Conservation (phyloP, 73 alveolate genomes). For the Symbiodinium pilosum region DNA sequence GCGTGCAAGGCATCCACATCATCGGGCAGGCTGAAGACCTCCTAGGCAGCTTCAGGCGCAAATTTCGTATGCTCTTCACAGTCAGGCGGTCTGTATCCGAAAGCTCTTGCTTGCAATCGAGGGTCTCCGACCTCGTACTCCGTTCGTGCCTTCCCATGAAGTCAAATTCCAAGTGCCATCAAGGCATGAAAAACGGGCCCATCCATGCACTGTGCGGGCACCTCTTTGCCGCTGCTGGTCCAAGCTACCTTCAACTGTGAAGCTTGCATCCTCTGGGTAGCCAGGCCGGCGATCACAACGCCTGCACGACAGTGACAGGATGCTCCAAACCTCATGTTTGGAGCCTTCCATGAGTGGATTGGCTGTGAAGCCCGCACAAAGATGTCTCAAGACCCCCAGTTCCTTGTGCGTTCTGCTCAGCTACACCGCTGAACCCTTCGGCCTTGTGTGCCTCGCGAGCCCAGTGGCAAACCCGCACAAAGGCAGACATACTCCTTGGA, state of each 20-base stretch:
- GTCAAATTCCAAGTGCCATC: neutral
- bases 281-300: neutral
- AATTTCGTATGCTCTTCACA: neutral
- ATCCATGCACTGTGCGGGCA: too few species aligned
- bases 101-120: neutral
- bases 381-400: too few species aligned
- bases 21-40: neutral
- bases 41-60: neutral
- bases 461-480: neutral
- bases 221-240: slow-evolving; percentile 26
- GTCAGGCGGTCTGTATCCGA: neutral
- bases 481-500: neutral
- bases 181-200: too few species aligned
- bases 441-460: neutral
- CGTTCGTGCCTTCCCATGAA: neutral
- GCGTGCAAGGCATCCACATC: neutral
- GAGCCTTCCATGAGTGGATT: too few species aligned
- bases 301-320: neutral
- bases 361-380: too few species aligned
- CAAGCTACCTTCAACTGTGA: neutral
- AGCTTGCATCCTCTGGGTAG: neutral
- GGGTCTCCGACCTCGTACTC: slow-evolving; percentile 7
- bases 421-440: too few species aligned
- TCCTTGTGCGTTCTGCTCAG: too few species aligned
- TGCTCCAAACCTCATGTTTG: neutral